Evolutionary conservation across 2,329 filamentous ascomycete species (phyloP).

Genomic region (Clonostachys rosea): DNA sequence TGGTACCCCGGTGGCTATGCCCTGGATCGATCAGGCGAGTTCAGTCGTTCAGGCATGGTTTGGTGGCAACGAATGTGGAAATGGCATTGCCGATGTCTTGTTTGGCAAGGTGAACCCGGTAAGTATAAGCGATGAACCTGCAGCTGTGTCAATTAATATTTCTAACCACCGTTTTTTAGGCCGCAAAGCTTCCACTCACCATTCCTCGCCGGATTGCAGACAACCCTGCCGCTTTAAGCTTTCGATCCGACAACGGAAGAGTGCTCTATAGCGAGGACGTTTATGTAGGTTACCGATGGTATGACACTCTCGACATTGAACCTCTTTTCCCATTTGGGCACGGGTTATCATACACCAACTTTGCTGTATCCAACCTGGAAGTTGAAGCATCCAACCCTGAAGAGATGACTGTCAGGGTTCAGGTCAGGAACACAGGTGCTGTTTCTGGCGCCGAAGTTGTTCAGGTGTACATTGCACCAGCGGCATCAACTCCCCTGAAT

Average conservation of each 20-base stretch:
- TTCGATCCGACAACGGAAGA: constrained; percentile 54
- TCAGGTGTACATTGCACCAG: constrained; percentile 50
- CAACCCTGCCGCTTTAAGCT: constrained; percentile 66
- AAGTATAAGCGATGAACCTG: constrained; percentile 37
- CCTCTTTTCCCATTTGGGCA: constrained; percentile 64
- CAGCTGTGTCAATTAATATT: too few species aligned
- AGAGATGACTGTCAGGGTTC: constrained; percentile 7
- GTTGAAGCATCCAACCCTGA: constrained; percentile 31
- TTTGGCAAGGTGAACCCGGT: constrained; percentile 7
- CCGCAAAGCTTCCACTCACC: constrained; percentile 59
- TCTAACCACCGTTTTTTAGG: background rate
- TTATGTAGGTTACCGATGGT: constrained; percentile 68
- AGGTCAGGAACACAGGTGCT: constrained; percentile 57
- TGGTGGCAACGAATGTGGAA: constrained; percentile 9
- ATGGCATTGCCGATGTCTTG: constrained; percentile 11
- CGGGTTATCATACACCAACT: constrained; percentile 63
- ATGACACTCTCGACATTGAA: constrained; percentile 40
- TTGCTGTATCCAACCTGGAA: constrained; percentile 18
- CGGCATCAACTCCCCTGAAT: constrained; percentile 19
- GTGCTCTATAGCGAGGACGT: constrained; percentile 68
- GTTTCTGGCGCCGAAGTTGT: constrained; percentile 48
- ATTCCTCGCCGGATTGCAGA: constrained; percentile 59
- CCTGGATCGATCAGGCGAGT: constrained; percentile 53
- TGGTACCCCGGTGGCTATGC: constrained; percentile 70
- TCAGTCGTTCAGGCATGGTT: constrained; percentile 35